Percentiles rank a stretch among this genome's conserved stretches.
Evolutionary conservation across 768 basidiomycete genomes (phyloP).

Genomic region (Atractiella rhizophila): DNA sequence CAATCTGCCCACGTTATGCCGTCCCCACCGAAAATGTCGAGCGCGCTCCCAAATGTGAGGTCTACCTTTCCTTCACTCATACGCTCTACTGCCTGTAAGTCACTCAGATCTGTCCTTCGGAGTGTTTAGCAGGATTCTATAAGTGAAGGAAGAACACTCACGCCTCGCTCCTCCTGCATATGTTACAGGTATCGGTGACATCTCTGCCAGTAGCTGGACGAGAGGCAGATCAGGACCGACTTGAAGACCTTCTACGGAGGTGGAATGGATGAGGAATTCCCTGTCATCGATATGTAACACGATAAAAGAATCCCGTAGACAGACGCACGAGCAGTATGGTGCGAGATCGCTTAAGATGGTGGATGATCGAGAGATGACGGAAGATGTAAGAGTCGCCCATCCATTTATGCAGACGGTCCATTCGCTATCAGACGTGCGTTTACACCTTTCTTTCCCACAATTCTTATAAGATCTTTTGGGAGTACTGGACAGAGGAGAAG

Average conservation of each 20-base stretch:
- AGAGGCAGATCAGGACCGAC: slow-evolving; percentile 82
- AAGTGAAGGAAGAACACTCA: slow-evolving; percentile 18
- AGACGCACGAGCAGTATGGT: too few relatives aligned
- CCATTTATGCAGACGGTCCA: slow-evolving; percentile 98
- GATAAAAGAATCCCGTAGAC: too few relatives aligned
- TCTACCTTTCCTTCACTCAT: slow-evolving; percentile 65
- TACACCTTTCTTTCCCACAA: too few relatives aligned
- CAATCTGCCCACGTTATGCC: slow-evolving; percentile 26
- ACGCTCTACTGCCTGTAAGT: slow-evolving; percentile 51
- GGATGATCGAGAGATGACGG: too few relatives aligned
- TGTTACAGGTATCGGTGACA: slow-evolving; percentile 73
- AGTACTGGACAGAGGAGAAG: neutral
- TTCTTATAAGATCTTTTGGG: neutral
- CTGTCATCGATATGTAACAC: slow-evolving; percentile 24
- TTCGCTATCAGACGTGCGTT: too few relatives aligned
- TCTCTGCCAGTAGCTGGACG: slow-evolving; percentile 61
- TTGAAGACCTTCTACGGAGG: slow-evolving; percentile 95
- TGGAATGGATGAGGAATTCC: slow-evolving; percentile 85
- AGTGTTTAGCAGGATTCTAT: neutral
- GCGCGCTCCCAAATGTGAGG: slow-evolving; percentile 44
- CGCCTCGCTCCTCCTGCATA: slow-evolving; percentile 93
- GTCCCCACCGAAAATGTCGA: slow-evolving; percentile 29
- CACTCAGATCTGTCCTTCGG: slow-evolving; percentile 36
- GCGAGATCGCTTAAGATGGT: too few relatives aligned
- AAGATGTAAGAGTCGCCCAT: slow-evolving; percentile 87